phyloP scores from a whole-genome alignment of 352 stramenopile genomes.

The Globisporangium barbulae region DNA sequence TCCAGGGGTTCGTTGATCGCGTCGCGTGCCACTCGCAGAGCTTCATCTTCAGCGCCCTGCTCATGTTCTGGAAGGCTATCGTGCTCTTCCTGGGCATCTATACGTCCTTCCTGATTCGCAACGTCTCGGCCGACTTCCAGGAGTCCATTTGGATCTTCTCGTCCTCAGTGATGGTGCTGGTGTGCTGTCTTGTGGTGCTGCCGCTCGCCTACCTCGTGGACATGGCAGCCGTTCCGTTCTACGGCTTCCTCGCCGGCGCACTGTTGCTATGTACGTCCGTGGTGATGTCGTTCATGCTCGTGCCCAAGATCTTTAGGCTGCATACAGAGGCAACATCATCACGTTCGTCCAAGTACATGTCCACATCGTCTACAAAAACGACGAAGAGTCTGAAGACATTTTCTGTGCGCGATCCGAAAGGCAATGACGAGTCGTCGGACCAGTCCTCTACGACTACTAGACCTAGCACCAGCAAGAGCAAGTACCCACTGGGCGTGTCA shows the following conservation, averaged over 20 bases:
- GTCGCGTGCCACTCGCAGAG: constrained; percentile 9
- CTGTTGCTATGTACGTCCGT: constrained; percentile 25
- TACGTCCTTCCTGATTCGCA: constrained; percentile 12
- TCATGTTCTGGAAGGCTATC: constrained; percentile 14
- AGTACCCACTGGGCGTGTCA: too few relatives aligned
- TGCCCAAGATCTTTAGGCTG: constrained; percentile 25
- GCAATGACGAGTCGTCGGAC: too few relatives aligned
- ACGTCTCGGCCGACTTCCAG: constrained; percentile 12
- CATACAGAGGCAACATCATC: constrained; percentile 8
- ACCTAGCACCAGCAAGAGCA: too few relatives aligned
- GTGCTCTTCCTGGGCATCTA: constrained; percentile 4
- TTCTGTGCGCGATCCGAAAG: too few relatives aligned
- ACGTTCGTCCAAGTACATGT: background rate
- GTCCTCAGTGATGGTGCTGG: constrained; percentile 24
- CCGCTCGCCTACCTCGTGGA: constrained; percentile 40
- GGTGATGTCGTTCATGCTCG: constrained; percentile 29
- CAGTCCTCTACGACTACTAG: too few relatives aligned
- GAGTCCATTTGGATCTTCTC: constrained; percentile 26
- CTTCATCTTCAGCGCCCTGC: constrained; percentile 14
- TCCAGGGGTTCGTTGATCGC: background rate
- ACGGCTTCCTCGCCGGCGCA: constrained; percentile 21
- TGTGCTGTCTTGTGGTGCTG: constrained; percentile 29
- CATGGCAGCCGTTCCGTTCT: constrained; percentile 22
- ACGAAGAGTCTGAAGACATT: too few relatives aligned
- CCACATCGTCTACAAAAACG: too few relatives aligned